phyloP scores from a whole-genome alignment of 202 grass and related monocot species.

The Saccharum hybrid region DNA sequence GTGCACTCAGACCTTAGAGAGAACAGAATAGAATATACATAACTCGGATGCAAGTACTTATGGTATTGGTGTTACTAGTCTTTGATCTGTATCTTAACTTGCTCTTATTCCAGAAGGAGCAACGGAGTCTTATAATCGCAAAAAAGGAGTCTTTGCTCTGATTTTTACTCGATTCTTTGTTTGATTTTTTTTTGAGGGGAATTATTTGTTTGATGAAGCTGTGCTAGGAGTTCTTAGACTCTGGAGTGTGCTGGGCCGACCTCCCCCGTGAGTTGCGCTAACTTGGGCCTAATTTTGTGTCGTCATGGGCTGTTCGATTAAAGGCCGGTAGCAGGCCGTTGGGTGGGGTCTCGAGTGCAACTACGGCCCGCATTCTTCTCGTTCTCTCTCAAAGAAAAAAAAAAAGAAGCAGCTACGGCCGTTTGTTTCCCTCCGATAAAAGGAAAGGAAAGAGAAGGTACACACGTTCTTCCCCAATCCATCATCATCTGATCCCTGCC shows the following conservation, averaged over 20 bases:
- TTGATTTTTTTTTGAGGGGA: not conserved
- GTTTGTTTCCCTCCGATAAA: too few relatives aligned
- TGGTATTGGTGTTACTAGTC: not conserved
- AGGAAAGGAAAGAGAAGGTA: not conserved
- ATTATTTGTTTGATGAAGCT: not conserved
- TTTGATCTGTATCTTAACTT: not conserved
- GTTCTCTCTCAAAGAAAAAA: not conserved
- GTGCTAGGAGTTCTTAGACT: not conserved
- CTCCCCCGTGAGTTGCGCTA: not conserved
- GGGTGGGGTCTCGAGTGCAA: not conserved
- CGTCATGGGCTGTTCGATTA: not conserved
- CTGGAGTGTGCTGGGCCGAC: too few relatives aligned
- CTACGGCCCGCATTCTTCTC: not conserved
- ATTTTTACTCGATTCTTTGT: constrained; percentile 1
- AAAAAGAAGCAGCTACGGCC: too few relatives aligned
- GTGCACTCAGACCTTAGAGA: not conserved
- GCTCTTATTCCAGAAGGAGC: constrained; percentile 1
- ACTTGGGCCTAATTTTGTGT: not conserved
- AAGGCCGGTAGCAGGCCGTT: not conserved
- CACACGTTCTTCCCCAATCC: not conserved
- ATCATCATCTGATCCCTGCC: not conserved
- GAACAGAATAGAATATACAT: constrained; percentile 29
- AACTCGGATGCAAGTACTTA: not conserved
- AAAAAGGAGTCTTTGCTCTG: not conserved
- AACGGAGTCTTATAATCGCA: not conserved